A percentile compares a stretch with the other conserved stretches of the same genome.
These are phyloP conservation scores for Malus sylvestris DNA, from an alignment of 306 rosid species.

Conservation along the genomic window DNA sequence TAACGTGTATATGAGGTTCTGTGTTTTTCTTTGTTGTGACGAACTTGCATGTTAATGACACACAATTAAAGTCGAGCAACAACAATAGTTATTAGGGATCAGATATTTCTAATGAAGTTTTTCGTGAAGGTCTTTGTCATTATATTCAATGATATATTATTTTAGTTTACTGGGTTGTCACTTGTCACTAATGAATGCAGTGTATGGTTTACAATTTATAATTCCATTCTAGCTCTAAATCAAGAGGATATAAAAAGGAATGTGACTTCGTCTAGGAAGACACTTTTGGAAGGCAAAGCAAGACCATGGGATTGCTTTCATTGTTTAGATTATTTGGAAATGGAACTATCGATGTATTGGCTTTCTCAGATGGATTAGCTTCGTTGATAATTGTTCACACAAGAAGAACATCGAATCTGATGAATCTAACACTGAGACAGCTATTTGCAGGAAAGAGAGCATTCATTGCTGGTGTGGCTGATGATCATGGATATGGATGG, in stretches of 20 bases:
- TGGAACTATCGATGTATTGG: not conserved
- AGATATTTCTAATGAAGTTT: not conserved
- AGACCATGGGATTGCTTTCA: not conserved
- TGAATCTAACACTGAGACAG: not conserved
- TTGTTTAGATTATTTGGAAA: not conserved
- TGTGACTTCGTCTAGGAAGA: not conserved
- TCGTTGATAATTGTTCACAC: not conserved
- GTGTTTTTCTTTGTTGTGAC: not conserved
- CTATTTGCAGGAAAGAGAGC: conserved; percentile 76
- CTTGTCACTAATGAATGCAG: not conserved
- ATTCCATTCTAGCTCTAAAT: not conserved
- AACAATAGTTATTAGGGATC: not conserved
- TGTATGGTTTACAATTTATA: not conserved
- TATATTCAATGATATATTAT: not conserved
- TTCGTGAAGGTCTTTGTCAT: not conserved
- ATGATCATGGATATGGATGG: conserved; percentile 98
- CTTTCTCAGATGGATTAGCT: not conserved
- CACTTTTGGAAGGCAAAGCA: not conserved
- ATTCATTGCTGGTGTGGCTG: conserved; percentile 96
- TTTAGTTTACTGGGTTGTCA: not conserved
- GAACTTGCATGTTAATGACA: not conserved
- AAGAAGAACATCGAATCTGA: not conserved
- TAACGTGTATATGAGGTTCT: not conserved
- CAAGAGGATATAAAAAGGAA: not conserved
- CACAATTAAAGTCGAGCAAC: not conserved